These are phyloP conservation scores for Chalciporus piperatus DNA, from an alignment of 768 basidiomycete species.

Conservation along the genomic window DNA sequence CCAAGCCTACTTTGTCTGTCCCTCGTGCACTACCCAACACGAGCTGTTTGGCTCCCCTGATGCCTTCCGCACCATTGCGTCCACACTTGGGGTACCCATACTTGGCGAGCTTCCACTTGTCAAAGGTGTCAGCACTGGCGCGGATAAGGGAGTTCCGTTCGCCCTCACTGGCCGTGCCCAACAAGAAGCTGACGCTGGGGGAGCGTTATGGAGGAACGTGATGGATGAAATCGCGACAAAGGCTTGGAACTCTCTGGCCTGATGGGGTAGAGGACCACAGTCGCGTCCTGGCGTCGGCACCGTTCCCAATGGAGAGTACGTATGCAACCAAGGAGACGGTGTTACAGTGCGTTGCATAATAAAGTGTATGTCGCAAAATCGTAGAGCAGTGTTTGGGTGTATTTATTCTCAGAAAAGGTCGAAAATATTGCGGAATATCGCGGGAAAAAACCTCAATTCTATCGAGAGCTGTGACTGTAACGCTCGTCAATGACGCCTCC, in stretches of 20 bases:
- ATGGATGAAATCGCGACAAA: conserved; percentile 30
- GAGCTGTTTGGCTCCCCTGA: conserved; percentile 70
- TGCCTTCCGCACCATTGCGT: conserved; percentile 58
- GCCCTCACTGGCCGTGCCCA: conserved; percentile 24
- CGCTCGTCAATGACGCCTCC: too few species aligned
- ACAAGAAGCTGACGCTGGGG: conserved; percentile 24
- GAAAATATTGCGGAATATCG: too few species aligned
- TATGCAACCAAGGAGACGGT: too few species aligned
- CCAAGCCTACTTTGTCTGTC: conserved; percentile 80
- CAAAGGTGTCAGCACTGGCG: conserved; percentile 64
- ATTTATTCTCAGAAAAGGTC: too few species aligned
- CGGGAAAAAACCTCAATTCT: too few species aligned
- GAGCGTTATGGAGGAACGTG: conserved; percentile 29
- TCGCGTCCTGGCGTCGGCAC: too few species aligned
- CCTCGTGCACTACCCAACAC: conserved; percentile 62
- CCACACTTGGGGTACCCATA: conserved; percentile 55
- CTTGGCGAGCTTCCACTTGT: conserved; percentile 84
- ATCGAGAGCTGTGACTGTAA: too few species aligned
- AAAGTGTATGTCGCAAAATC: too few species aligned
- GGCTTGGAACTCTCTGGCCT: conserved; percentile 27
- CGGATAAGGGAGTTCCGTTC: conserved; percentile 68
- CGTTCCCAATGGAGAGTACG: too few species aligned
- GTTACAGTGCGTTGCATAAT: too few species aligned
- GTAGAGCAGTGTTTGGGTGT: too few species aligned
- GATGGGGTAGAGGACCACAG: neutral